A percentile compares a stretch with the other conserved stretches of the same genome.
Conservation (phyloP, 106 monocot species). For the Allium cepa region DNA sequence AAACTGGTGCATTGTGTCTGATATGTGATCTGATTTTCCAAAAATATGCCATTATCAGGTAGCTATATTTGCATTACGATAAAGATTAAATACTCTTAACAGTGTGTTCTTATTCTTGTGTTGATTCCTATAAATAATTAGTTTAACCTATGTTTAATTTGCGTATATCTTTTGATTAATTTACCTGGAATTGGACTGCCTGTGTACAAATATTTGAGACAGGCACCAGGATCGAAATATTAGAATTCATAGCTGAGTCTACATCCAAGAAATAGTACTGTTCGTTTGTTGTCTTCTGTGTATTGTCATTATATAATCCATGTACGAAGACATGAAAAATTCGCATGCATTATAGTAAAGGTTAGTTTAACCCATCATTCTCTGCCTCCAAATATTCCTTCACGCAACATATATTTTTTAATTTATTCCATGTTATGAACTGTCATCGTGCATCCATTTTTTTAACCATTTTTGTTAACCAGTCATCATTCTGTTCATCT, state of each 20-base stretch:
- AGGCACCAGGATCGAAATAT: neutral
- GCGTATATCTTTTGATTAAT: neutral
- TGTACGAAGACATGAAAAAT: neutral
- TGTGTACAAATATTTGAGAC: neutral
- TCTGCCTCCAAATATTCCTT: conserved; percentile 4
- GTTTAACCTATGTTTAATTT: no score
- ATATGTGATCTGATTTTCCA: no score
- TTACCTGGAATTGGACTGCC: neutral
- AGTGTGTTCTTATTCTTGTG: no score
- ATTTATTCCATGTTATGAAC: conserved; percentile 1
- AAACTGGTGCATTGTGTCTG: no score
- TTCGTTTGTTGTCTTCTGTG: neutral
- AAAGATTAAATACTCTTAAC: no score
- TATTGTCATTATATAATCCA: conserved; percentile 5
- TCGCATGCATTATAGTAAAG: conserved; percentile 4
- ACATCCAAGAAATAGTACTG: neutral
- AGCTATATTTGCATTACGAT: no score
- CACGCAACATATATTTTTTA: neutral
- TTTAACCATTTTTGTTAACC: no score
- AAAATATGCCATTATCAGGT: no score
- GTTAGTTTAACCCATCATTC: conserved; percentile 5
- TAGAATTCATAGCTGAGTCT: neutral
- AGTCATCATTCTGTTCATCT: no score
- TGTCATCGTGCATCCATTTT: conserved; percentile 10
- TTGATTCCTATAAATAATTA: no score